A percentile compares a stretch with the other conserved stretches of the same genome.
phyloP scores from a whole-genome alignment of 805 yeast species.

The Ogataea dorogensis region DNA sequence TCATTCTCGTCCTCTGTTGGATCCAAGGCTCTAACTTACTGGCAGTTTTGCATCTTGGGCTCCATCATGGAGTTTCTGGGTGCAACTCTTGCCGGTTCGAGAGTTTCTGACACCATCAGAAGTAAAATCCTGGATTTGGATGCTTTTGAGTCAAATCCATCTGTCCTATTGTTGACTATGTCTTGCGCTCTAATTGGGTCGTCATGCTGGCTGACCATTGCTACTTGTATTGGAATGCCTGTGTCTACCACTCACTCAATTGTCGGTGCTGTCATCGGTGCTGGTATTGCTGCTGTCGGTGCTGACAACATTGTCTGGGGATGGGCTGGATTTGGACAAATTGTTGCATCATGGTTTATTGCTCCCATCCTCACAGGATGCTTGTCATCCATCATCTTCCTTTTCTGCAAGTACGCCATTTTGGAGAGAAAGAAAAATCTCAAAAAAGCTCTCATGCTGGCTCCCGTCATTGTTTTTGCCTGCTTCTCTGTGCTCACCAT shows the following conservation, averaged over 20 bases:
- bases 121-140: slow-evolving; percentile 56
- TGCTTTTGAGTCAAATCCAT: slow-evolving; percentile 53
- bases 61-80: slow-evolving; percentile 73
- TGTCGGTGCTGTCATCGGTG: slow-evolving; percentile 73
- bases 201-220: slow-evolving; percentile 65
- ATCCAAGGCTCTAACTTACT: slow-evolving; percentile 62
- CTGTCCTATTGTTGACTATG: slow-evolving; percentile 74
- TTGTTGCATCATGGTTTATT: slow-evolving; percentile 77
- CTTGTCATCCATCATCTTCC: slow-evolving; percentile 57
- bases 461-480: slow-evolving; percentile 59
- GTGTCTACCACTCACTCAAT: slow-evolving; percentile 80
- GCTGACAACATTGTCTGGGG: slow-evolving; percentile 65
- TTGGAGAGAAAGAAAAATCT: slow-evolving; percentile 57
- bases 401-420: slow-evolving; percentile 57
- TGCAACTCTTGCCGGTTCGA: slow-evolving; percentile 69
- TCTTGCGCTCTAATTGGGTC: slow-evolving; percentile 74
- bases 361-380: slow-evolving; percentile 71
- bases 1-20: slow-evolving; percentile 76
- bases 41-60: slow-evolving; percentile 76
- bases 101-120: slow-evolving; percentile 73
- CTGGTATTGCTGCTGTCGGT: slow-evolving; percentile 72
- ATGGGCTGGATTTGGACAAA: slow-evolving; percentile 70
- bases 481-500: slow-evolving; percentile 66
- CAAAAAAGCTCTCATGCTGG: slow-evolving; percentile 53
- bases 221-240: slow-evolving; percentile 70